Evolutionary conservation across 768 basidiomycete species (phyloP), one percentile per base, ranked within the genome.

Genomic region (Dentipellis sp.): DNA sequence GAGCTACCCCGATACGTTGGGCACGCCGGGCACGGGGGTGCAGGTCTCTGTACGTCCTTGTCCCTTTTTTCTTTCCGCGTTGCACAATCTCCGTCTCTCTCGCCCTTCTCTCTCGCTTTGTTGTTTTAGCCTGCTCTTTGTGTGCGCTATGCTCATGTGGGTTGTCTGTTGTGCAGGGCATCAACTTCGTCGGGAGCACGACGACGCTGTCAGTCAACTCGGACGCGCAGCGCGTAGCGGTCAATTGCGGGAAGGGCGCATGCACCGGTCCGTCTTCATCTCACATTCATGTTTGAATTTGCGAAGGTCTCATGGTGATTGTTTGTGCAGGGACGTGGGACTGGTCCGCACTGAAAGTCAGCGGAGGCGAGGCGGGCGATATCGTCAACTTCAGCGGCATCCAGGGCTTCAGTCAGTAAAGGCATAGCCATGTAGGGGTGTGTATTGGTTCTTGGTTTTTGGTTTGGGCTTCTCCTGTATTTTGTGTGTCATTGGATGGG

Each of bases 21-120:
- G 78, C 16, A 77, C 71, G 0, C 80, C 84, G 3, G 82, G 82
- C 34, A 78, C 65, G 14, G 83, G 82, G 3, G 78, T 82, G 11
- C 66, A 59, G n/a, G 68, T 85, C 60, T 83, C 77, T n/a, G 82
- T 84, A 59, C 59, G 77, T 21, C 11, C 23, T 21, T 10, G 5
- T 16, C 29, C 29, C n/a, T 39, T 39, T 36, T 4, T n/a, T 9
- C 4, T 38, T 22, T 11, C 47, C 16, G 38, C 17, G 8, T 21
- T 19, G 22, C 23, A 2, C n/a, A n/a, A n/a, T n/a, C n/a, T n/a
- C n/a, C n/a, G n/a, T n/a, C n/a, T n/a, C n/a, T 42, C n/a, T n/a
- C n/a, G n/a, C n/a, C n/a, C n/a, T n/a, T n/a, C n/a, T n/a, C n/a
- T n/a, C n/a, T n/a, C n/a, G n/a, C n/a, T n/a, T n/a, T n/a, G n/a